phyloP scores from a whole-genome alignment of 2,329 filamentous ascomycete genomes.

The Diaporthe destruens region DNA sequence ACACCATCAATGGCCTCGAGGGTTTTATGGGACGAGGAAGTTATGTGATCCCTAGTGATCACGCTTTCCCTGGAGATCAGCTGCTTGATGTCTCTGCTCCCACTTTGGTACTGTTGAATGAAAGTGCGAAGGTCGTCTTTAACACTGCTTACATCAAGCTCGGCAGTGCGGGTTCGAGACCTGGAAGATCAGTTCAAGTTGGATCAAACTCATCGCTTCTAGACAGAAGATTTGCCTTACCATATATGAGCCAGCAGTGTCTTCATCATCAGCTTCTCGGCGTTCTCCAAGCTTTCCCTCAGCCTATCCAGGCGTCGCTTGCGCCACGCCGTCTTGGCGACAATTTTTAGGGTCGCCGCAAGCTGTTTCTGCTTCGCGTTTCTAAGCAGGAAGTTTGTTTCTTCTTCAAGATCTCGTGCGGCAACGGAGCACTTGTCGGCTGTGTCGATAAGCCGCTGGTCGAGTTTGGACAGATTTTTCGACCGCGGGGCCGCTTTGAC shows the following conservation, averaged over 20 bases:
- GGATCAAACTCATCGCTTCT: too few species aligned
- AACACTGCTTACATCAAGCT: not conserved
- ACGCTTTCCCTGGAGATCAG: not conserved
- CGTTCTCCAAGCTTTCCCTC: not conserved
- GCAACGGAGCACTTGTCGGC: slow-evolving; percentile 2
- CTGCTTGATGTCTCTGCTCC: not conserved
- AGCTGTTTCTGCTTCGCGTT: slow-evolving; percentile 8
- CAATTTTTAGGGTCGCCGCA: slow-evolving; percentile 5
- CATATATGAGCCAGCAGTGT: slow-evolving; percentile 16
- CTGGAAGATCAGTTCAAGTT: not conserved
- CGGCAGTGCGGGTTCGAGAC: slow-evolving; percentile 3
- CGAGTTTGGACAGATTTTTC: not conserved
- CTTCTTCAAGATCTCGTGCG: slow-evolving; percentile 18
- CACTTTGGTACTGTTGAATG: not conserved
- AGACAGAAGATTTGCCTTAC: not conserved
- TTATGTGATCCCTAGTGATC: not conserved
- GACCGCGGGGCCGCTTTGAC: not conserved
- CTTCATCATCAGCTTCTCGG: slow-evolving; percentile 11
- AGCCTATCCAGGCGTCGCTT: slow-evolving; percentile 21
- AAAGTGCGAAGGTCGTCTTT: slow-evolving; percentile 2
- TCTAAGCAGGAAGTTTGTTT: not conserved
- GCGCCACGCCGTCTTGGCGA: slow-evolving; percentile 16
- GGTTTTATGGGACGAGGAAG: not conserved
- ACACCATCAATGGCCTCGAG: not conserved
- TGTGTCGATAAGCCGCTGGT: not conserved